Evolutionary conservation across 2,329 filamentous ascomycete genomes (phyloP), one percentile per base, ranked within the genome.

Genomic region (Botryotinia convoluta): DNA sequence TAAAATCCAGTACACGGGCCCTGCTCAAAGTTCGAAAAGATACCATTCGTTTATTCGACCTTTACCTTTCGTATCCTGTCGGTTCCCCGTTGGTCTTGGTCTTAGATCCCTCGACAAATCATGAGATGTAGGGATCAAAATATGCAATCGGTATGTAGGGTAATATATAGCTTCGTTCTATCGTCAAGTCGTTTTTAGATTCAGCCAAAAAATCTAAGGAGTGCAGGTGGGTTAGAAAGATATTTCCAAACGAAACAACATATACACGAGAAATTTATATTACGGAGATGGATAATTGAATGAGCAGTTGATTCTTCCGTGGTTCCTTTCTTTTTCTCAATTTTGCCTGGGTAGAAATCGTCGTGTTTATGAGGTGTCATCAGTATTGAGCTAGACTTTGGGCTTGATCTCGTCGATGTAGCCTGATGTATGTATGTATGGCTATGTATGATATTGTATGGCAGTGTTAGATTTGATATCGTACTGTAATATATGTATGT

Each of bases 351-450:
- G 48, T 54, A 57, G 64, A 44, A 32, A 29, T 44, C 39, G 39
- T 22, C 3, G 65, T 69, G 26, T n/a, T 42, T 64, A 54, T 20
- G 51, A 59, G 62, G 70, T 51, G 48, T 72, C 20, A 16, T 37
- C 59, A 62, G 59, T 45, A 32, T 60, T 48, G 61, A 44, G 16
- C 29, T 67, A 32, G 51, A 42, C 62, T 68, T 54, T 42, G 39
- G 39, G 39, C 59, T 51, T 65, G 51, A 64, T 42, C 57, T 64
- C 45, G 37, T 65, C 42, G 9, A 71, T 64, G 67, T 69, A 69
- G 67, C 60, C 69, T 64, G 48, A 51, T 71, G 69, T 71, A 63
- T 45, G 39, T 22, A 22, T 48, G 37, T 60, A 45, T 69, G 67
- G n/a, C 26, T 29, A 16, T 54, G 26, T 29, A 29, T 29, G 26